Evolutionary conservation across 1,139 yeast species (phyloP).

Genomic region (Candida gigantensis): DNA sequence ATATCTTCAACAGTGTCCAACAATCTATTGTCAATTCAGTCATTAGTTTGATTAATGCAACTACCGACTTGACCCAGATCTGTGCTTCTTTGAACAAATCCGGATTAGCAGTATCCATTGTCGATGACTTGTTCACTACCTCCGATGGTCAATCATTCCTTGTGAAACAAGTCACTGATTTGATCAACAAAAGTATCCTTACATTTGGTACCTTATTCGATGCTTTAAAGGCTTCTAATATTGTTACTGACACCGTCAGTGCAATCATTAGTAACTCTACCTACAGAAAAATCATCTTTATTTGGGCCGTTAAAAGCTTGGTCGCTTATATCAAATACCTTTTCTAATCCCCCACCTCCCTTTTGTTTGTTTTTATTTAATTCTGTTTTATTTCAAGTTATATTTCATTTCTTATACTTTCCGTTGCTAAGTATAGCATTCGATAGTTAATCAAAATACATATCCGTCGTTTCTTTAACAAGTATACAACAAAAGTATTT

Average conservation of each 20-base stretch:
- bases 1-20: slow-evolving; percentile 14
- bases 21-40: slow-evolving; percentile 11
- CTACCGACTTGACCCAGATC: slow-evolving; percentile 22
- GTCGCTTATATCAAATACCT: slow-evolving; percentile 14
- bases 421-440: too few relatives aligned
- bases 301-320: slow-evolving; percentile 17
- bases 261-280: slow-evolving; percentile 14
- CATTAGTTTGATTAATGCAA: slow-evolving; percentile 17
- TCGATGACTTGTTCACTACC: slow-evolving; percentile 23
- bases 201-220: slow-evolving; percentile 17
- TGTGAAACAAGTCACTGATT: slow-evolving; percentile 20
- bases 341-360: slow-evolving; percentile 5
- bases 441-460: too few relatives aligned
- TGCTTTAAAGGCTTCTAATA: slow-evolving; percentile 14
- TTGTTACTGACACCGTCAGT: slow-evolving; percentile 13
- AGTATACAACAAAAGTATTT: too few relatives aligned
- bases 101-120: slow-evolving; percentile 29
- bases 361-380: too few relatives aligned
- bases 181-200: slow-evolving; percentile 20
- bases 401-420: too few relatives aligned
- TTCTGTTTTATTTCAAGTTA: not conserved
- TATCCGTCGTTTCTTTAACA: too few relatives aligned
- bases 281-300: slow-evolving; percentile 16
- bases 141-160: slow-evolving; percentile 23
- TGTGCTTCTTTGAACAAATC: slow-evolving; percentile 30